Percentiles rank a stretch among this genome's conserved stretches.
These are phyloP conservation scores for Corymbia citriodora DNA, from an alignment of 441 rosid species.

Conservation along the genomic window DNA sequence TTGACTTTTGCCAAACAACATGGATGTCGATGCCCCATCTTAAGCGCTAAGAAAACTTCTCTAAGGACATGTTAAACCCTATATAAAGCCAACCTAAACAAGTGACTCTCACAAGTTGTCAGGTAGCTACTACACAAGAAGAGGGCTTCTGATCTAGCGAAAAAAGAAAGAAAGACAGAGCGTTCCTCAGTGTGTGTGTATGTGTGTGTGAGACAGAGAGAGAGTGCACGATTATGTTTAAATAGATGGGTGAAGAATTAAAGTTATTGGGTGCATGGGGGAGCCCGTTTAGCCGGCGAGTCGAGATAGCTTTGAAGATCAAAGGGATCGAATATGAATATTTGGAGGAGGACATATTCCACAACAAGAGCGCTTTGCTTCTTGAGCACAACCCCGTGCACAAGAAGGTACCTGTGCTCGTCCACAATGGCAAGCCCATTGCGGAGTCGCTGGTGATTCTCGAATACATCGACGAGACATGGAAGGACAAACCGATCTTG, in stretches of 20 bases:
- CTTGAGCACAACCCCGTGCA: not conserved
- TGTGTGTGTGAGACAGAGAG: not conserved
- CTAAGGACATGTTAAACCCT: not conserved
- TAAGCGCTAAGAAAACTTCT: not conserved
- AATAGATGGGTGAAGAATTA: not conserved
- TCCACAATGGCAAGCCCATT: not conserved
- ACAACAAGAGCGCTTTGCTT: constrained; percentile 5
- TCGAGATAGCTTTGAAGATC: not conserved
- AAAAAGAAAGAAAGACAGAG: not conserved
- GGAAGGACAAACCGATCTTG: constrained; percentile 4
- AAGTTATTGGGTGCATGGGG: not conserved
- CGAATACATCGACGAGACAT: constrained; percentile 12
- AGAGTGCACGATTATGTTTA: too few species aligned
- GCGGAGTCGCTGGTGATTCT: constrained; percentile 1
- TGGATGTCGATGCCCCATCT: not conserved
- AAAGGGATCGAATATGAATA: not conserved
- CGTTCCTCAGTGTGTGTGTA: not conserved
- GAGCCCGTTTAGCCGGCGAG: not conserved
- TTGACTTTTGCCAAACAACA: not conserved
- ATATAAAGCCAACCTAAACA: not conserved
- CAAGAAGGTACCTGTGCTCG: constrained; percentile 7
- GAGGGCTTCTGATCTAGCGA: too few species aligned
- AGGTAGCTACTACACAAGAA: not conserved
- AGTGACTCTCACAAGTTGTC: not conserved
- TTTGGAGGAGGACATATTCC: constrained; percentile 1